Percentiles rank a stretch among this genome's conserved stretches.
phyloP scores from a whole-genome alignment of 805 yeast species.

The Blastobotrys muscicola region DNA sequence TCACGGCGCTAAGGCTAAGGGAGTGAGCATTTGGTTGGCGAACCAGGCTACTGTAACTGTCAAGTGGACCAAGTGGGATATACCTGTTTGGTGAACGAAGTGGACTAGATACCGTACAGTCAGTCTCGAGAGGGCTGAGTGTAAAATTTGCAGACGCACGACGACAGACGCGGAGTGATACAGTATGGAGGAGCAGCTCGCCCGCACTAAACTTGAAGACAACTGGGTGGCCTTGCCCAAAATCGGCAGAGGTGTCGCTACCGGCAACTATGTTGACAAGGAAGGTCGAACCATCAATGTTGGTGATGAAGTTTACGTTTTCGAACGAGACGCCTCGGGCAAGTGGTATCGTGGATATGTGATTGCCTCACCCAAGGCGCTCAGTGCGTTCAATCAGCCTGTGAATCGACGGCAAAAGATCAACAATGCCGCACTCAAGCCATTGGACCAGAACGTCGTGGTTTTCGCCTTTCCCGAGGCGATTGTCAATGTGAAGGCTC shows the following conservation, averaged over 20 bases:
- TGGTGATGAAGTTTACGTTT: constrained; percentile 70
- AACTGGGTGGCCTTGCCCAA: constrained; percentile 42
- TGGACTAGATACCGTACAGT: no score
- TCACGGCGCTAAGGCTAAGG: no score
- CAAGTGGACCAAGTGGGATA: no score
- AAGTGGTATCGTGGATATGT: constrained; percentile 79
- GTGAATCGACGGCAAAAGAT: constrained; percentile 27
- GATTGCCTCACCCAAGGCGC: constrained; percentile 43
- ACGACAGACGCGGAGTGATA: no score
- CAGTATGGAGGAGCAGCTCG: no score
- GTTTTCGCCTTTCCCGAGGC: constrained; percentile 23
- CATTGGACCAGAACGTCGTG: constrained; percentile 15
- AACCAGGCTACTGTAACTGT: no score
- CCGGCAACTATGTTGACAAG: constrained; percentile 28
- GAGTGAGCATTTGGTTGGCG: no score
- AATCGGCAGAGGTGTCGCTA: constrained; percentile 21
- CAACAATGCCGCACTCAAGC: constrained; percentile 18
- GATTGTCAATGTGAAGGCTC: constrained; percentile 16
- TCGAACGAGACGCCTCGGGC: constrained; percentile 45
- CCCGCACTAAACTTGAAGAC: not conserved
- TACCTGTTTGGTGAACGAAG: no score
- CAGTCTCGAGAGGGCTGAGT: no score
- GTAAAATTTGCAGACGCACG: no score
- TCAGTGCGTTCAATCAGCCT: constrained; percentile 18
- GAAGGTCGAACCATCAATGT: constrained; percentile 28